A percentile compares a stretch with the other conserved stretches of the same genome.
These are phyloP conservation scores for Auriculariales sp. DNA, from an alignment of 768 basidiomycete genomes.

Conservation along the genomic window DNA sequence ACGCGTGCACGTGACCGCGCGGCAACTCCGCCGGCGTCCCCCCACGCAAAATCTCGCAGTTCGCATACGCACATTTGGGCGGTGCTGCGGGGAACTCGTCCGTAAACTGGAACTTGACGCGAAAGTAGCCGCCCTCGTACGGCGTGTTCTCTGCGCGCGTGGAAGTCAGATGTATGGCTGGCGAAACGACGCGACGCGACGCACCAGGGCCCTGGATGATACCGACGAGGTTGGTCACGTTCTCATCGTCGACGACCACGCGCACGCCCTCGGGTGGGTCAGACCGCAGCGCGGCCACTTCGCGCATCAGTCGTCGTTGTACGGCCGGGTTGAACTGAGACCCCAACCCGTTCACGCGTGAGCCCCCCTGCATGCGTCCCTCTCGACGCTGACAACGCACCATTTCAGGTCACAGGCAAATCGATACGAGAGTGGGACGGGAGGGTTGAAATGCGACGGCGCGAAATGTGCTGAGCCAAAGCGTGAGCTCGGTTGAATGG, in stretches of 20 bases:
- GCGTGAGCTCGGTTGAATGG: too few relatives aligned
- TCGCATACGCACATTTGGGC: constrained; percentile 85
- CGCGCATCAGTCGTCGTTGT: constrained; percentile 68
- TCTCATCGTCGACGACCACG: constrained; percentile 71
- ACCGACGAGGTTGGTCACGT: constrained; percentile 76
- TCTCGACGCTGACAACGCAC: too few relatives aligned
- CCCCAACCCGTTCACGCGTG: too few relatives aligned
- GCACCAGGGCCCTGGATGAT: constrained; percentile 83
- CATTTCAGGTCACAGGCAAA: too few relatives aligned
- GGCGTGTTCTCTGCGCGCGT: constrained; percentile 40
- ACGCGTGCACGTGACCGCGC: too few relatives aligned
- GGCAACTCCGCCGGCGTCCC: too few relatives aligned
- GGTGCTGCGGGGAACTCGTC: constrained; percentile 89
- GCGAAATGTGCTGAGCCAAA: too few relatives aligned
- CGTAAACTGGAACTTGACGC: constrained; percentile 74
- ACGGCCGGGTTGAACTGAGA: background rate
- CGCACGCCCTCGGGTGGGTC: constrained; percentile 89
- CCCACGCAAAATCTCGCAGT: too few relatives aligned
- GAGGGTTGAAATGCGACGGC: too few relatives aligned
- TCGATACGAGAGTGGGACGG: too few relatives aligned
- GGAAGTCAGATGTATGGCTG: background rate
- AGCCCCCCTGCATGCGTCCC: too few relatives aligned
- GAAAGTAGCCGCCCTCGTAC: constrained; percentile 58
- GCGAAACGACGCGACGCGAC: constrained; percentile 13
- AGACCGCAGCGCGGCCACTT: constrained; percentile 65